Base-by-base conservation (phyloP, 352 stramenopile species). In the Poterioochromonas sp. region DNA sequence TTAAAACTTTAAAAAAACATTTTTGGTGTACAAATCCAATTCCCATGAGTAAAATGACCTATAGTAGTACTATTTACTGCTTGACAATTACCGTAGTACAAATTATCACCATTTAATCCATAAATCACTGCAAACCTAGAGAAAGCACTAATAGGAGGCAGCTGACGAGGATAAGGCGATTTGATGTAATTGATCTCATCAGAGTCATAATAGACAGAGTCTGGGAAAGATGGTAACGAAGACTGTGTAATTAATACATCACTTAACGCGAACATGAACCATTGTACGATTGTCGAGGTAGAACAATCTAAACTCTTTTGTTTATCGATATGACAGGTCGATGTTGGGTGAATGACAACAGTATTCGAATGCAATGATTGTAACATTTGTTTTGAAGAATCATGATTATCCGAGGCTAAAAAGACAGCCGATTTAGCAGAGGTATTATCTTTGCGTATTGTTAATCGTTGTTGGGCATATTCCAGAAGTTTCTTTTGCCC, bases 291-390 rank as follows among this genome's bases (percentile, higher is more conserved):
- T 44, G 62, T 71, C 20, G 8, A 29, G 5, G 15, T 29, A 8
- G 62, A 5, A 71, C 62, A 71, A 8, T 26, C 15, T 29, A 26
- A 3, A 47, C 1, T 44, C 11, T 22, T 22, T 35, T 71, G 5
- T 8, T 43, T 12, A 71, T 71, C 62, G 41, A 71, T 29, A 71
- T 71, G 62, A 43, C 62, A 71, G 26, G 47, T 26, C 47, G 12
- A 1, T 71, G 39, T 41, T 15, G 29, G n/a, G 18, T 8, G 8
- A 12, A 11, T 11, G 12, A 71, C 26, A 2, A 29, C 8, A 41
- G 8, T 5, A 71, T 29, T 29, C n/a, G 2, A 41, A 29, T 62
- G 15, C 8, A 44, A 22, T 32, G 8, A 43, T 8, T 41, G 12
- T 29, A 47, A 41, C 11, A 71, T 44, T 47, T 71, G 62, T 47